phyloP scores from a whole-genome alignment of 176 grass and related monocot genomes.

The Hordeum vulgare region DNA sequence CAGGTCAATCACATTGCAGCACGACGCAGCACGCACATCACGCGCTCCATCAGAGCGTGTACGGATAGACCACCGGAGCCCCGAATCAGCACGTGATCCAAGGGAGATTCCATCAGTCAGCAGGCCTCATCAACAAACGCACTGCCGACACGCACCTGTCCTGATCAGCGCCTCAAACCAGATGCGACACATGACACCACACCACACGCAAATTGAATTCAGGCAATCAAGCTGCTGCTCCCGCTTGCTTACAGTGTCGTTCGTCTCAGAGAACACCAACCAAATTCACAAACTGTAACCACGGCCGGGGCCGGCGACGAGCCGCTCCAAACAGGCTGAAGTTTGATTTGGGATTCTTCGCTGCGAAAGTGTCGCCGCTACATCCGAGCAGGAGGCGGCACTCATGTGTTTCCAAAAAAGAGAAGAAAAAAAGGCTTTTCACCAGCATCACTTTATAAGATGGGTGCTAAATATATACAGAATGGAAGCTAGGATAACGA shows the following conservation, averaged over 20 bases:
- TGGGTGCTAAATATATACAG: conserved; percentile 51
- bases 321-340: too few relatives aligned
- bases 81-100: not conserved
- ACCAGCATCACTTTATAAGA: conserved; percentile 35
- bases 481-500: conserved; percentile 30
- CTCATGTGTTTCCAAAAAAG: conserved; percentile 3
- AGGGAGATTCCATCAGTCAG: not conserved
- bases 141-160: not conserved
- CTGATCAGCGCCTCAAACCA: not conserved
- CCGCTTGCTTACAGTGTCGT: not conserved
- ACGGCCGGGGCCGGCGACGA: too few relatives aligned
- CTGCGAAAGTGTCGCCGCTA: too few relatives aligned
- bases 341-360: not conserved
- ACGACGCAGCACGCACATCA: not conserved
- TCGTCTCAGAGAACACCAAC: not conserved
- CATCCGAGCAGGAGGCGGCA: too few relatives aligned
- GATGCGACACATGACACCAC: not conserved
- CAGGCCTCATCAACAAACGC: not conserved
- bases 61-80: not conserved
- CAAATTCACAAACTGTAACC: not conserved
- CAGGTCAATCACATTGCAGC: not conserved
- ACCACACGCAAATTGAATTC: not conserved
- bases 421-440: conserved; percentile 15
- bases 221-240: not conserved
- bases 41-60: not conserved